Evolutionary conservation across 768 basidiomycete species (phyloP).

Genomic region (Lyophyllum shimeji): DNA sequence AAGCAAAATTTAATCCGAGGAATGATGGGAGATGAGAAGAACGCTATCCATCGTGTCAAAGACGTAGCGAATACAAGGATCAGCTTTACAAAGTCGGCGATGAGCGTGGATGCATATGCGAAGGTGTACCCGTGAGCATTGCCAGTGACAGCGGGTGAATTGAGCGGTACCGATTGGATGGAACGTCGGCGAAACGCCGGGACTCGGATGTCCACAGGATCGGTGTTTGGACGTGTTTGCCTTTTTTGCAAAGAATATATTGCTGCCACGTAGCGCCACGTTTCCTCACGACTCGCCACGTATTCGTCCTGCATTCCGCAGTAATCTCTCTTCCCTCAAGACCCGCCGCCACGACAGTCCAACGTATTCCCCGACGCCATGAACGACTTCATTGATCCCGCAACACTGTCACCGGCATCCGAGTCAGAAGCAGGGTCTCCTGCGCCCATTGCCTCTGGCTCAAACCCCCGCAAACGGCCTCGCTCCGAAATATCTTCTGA

Average conservation of each 20-base stretch:
- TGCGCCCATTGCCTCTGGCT: conserved; percentile 31
- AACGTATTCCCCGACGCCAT: neutral
- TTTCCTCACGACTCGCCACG: conserved; percentile 31
- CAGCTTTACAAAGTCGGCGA: neutral
- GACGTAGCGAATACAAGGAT: neutral
- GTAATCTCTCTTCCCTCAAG: conserved; percentile 20
- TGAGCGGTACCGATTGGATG: neutral
- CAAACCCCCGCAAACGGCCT: conserved; percentile 68
- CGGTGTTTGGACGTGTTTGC: conserved; percentile 11
- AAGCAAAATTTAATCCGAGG: neutral
- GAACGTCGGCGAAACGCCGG: neutral
- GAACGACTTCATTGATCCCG: conserved; percentile 27
- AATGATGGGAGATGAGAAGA: neutral
- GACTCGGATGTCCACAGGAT: neutral
- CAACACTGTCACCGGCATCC: conserved; percentile 30
- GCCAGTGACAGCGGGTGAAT: neutral
- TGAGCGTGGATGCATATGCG: neutral
- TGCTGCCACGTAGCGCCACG: conserved; percentile 28
- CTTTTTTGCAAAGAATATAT: conserved; percentile 1
- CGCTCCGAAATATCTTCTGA: conserved; percentile 65
- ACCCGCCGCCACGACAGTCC: neutral
- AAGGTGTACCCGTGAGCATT: neutral
- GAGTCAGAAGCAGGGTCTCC: conserved; percentile 19
- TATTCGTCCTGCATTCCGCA: conserved; percentile 37
- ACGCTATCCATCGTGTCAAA: neutral